Conservation (phyloP, 1,284 basidiomycete genomes). For the Stygiomarasmius scandens region DNA sequence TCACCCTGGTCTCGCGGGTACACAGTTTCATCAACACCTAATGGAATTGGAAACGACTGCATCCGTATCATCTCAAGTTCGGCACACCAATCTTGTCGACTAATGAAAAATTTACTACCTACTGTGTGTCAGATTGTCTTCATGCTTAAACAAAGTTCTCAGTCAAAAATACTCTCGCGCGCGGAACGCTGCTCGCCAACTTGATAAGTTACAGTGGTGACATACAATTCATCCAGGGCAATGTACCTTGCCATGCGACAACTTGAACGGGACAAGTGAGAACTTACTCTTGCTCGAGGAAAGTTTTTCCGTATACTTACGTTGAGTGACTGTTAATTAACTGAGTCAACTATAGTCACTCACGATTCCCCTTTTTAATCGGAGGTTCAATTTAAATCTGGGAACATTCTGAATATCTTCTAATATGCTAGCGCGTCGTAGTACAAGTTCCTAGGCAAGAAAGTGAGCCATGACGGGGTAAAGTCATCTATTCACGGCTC, state of each 20-base stretch:
- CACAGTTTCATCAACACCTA: neutral
- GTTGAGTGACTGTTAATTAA: neutral
- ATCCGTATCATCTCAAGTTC: neutral
- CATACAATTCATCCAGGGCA: too few relatives aligned
- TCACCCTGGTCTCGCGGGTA: neutral
- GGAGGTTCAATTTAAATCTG: neutral
- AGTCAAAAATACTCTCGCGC: neutral
- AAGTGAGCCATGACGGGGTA: neutral
- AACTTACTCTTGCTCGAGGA: neutral
- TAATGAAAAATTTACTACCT: conserved; percentile 9
- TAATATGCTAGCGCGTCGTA: neutral
- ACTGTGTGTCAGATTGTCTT: conserved; percentile 15
- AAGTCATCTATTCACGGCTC: neutral
- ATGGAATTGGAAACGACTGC: neutral
- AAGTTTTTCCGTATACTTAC: too few relatives aligned
- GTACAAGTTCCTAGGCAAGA: neutral
- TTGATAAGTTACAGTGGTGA: too few relatives aligned
- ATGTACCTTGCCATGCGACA: neutral
- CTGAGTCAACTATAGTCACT: neutral
- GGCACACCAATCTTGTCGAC: neutral
- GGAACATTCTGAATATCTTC: neutral
- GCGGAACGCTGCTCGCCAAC: too few relatives aligned
- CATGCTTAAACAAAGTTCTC: neutral
- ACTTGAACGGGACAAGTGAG: neutral
- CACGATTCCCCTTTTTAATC: neutral